A percentile compares a stretch with the other conserved stretches of the same genome.
Evolutionary conservation across 306 rosid genomes (phyloP).

Genomic region (Mimosa pudica): DNA sequence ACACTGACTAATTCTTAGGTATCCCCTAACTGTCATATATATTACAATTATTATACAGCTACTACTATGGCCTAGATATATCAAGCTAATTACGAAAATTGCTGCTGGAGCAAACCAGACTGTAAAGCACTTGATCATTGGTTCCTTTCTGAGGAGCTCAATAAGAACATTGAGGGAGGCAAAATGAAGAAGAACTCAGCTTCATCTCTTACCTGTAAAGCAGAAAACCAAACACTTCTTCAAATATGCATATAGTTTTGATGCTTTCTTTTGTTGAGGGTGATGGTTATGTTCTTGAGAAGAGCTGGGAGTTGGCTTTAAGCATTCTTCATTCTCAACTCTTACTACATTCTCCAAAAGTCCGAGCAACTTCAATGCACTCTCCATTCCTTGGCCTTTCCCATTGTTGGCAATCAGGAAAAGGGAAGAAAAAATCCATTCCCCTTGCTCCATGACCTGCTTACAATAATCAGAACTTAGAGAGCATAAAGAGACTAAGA

Average conservation of each 20-base stretch:
- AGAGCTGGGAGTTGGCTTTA: conserved; percentile 37
- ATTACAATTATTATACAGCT: too few relatives aligned
- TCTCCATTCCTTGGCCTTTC: conserved; percentile 57
- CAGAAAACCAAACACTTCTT: conserved; percentile 47
- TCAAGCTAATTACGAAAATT: background rate
- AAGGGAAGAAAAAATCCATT: conserved; percentile 55
- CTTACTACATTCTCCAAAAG: conserved; percentile 49
- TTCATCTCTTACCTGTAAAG: conserved; percentile 46
- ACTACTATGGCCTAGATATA: conserved; percentile 11
- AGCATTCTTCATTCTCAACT: conserved; percentile 38
- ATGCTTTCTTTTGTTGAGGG: conserved; percentile 46
- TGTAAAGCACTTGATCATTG: conserved; percentile 4
- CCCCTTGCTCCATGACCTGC: conserved; percentile 58
- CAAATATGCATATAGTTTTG: conserved; percentile 47
- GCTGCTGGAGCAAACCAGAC: conserved; percentile 22
- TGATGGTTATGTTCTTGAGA: conserved; percentile 29
- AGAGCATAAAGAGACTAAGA: conserved; percentile 77
- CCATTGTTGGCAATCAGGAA: conserved; percentile 64
- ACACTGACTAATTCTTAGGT: too few relatives aligned
- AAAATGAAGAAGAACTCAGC: conserved; percentile 23
- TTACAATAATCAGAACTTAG: conserved; percentile 58
- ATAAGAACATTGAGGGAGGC: background rate
- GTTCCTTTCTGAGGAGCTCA: conserved; percentile 8
- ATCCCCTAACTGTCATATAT: too few relatives aligned
- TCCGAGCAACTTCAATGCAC: conserved; percentile 64